Evolutionary conservation across 108 stramenopile species (phyloP), one percentile per base, ranked within the genome.

Genomic region (Nitzschia palea): DNA sequence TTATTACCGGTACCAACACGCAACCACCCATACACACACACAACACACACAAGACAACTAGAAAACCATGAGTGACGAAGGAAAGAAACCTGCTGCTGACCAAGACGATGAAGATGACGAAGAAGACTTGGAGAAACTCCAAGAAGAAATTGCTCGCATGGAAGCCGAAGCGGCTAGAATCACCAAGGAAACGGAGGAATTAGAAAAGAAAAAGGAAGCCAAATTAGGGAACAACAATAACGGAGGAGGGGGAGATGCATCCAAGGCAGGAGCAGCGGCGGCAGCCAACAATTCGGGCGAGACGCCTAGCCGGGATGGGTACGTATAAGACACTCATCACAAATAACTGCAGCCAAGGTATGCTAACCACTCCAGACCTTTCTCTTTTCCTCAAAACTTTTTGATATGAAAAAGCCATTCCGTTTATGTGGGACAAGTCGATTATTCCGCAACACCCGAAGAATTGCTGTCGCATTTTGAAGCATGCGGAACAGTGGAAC

Each of bases 361-460:
- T n/a, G n/a, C n/a, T n/a, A n/a, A n/a, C n/a, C 33, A 34, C 37
- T 1, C 3, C 27, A 15, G 14, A 4, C 15, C 22, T 56, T 28
- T 51, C 29, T 31, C 29, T 18, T 62, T 9, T 27, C 14, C n/a
- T n/a, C n/a, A n/a, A n/a, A n/a, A n/a, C n/a, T n/a, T n/a, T n/a
- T n/a, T n/a, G n/a, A n/a, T n/a, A n/a, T n/a, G 1, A 2, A 79
- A 68, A 65, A 85, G 68, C 26, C 48, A 58, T 48, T 87, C 87
- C 4, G 82, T 96, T 61, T 98, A 97, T 79, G 98, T 99, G 5
- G 98, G 98, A 4, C 97, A 99, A 73, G 96, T 99, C 25, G 96
- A 98, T 63, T 98, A 99, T 82, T 84, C 92, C 14, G 80, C 96
- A 3, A 97, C 95, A 4, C 95, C 97, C 1, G 97, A 97, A 70